Base-by-base conservation (phyloP, 306 rosid genomes). In the Vigna angularis region DNA sequence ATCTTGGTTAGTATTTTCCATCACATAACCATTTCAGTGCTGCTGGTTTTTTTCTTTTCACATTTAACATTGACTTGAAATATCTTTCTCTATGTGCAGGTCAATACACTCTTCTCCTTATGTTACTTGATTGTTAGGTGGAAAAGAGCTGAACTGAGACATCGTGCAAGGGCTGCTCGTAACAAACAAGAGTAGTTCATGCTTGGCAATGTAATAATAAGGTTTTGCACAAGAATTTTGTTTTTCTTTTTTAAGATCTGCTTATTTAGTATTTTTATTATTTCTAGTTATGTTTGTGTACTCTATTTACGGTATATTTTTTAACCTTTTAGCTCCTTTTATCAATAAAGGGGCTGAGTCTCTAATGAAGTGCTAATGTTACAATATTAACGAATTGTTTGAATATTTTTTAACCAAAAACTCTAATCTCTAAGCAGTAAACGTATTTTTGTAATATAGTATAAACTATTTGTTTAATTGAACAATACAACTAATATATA, bases 61-160 rank as follows among this genome's bases (percentile, higher is more conserved):
- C 30, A 17, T 72, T 9, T 15, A 70, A 71, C 40, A 61, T 49
- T 75, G 77, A 68, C 65, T 75, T 48, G 50, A 42, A 66, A 69
- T 26, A 65, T 74, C 55, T 81, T 26, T 84, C 68, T 71, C 32
- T 66, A 64, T 80, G 9, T 62, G 86, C 96, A 95, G 99, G 77
- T 95, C 83, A 93, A 93, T 82, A 93, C 98, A 3, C 99, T 95
- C 48, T 84, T 95, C 49, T 89, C 97, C 66, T 72, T 95, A 36
- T 91, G 98, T 83, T 86, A 85, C 89, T 76, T 84, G 83, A 91
- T 95, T 80, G 97, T 93, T 76, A 85, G 82, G 87, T 95, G 99
- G 99, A 95, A 95, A 84, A 93, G 77, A 86, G 98, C 99, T 13
- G 96, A 95, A 85, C 94, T 95, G 26, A 87, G 91, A 89, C 92